These are phyloP conservation scores for Cladosporium sp. DNA, from an alignment of 2,329 filamentous ascomycete species.

Conservation along the genomic window DNA sequence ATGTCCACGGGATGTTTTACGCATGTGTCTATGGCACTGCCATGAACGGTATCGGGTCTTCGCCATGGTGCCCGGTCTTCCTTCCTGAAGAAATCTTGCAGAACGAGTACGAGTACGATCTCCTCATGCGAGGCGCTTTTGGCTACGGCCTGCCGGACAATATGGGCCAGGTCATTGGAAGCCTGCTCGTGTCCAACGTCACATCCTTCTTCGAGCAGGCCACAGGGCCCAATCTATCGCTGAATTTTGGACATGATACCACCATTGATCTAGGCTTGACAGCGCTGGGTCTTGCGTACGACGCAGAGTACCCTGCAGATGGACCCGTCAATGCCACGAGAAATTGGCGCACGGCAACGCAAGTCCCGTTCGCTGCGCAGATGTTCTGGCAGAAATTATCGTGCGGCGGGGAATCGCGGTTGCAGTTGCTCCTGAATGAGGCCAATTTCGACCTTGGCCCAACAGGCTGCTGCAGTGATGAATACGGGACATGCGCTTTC, in stretches of 20 bases:
- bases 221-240: neutral
- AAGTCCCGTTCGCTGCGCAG: conserved; percentile 5
- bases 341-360: neutral
- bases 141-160: conserved; percentile 1
- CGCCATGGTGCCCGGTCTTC: neutral
- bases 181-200: conserved; percentile 2
- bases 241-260: neutral
- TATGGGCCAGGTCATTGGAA: neutral
- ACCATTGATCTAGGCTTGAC: conserved; percentile 3
- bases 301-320: neutral
- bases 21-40: neutral
- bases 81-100: neutral
- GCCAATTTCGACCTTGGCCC: neutral
- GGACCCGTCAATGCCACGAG: neutral
- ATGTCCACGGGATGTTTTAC: neutral
- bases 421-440: conserved; percentile 3
- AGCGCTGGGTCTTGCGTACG: conserved; percentile 4
- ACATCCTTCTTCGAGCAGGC: neutral
- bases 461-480: conserved; percentile 3
- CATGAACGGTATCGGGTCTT: neutral
- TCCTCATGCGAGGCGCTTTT: neutral
- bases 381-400: conserved; percentile 5
- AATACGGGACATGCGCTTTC: conserved; percentile 1
- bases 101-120: conserved; percentile 7
- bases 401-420: neutral